Evolutionary conservation across 805 yeast species (phyloP).

Genomic region (Candida vaughaniae): DNA sequence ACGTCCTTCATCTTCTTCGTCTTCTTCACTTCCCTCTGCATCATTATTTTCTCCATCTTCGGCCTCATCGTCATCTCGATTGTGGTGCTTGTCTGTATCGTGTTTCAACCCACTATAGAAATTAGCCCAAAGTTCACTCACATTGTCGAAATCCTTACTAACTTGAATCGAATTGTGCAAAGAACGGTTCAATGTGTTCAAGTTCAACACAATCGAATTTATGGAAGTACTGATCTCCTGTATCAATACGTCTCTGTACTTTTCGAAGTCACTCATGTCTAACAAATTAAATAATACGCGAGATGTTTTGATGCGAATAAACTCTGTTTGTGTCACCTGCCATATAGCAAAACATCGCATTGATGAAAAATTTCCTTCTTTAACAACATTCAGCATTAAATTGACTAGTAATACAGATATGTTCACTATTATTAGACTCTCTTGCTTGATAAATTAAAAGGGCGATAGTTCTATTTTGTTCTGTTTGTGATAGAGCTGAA

Average conservation of each 20-base stretch:
- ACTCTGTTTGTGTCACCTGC: too few species aligned
- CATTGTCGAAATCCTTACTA: conserved; percentile 73
- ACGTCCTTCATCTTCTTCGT: not conserved
- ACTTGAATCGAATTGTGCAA: conserved; percentile 67
- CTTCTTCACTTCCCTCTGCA: not conserved
- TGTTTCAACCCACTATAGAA: conserved; percentile 56
- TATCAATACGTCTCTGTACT: conserved; percentile 57
- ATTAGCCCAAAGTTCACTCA: conserved; percentile 66
- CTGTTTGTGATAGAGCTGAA: conserved; percentile 5
- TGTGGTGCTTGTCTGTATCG: conserved; percentile 7
- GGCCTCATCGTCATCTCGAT: conserved; percentile 2
- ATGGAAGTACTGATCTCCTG: conserved; percentile 56
- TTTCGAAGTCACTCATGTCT: conserved; percentile 46
- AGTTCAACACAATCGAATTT: conserved; percentile 63
- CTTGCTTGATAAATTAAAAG: conserved; percentile 25
- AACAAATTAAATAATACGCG: too few species aligned
- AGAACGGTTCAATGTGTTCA: conserved; percentile 66
- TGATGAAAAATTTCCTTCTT: too few species aligned
- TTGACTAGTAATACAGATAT: conserved; percentile 12
- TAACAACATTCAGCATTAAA: conserved; percentile 12
- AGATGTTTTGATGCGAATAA: not conserved
- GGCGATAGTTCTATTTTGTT: conserved; percentile 16
- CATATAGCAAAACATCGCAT: too few species aligned
- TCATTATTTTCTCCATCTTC: not conserved
- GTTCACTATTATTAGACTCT: conserved; percentile 27